These are phyloP conservation scores for Vigna trinervia DNA, from an alignment of 306 rosid genomes.

Conservation along the genomic window DNA sequence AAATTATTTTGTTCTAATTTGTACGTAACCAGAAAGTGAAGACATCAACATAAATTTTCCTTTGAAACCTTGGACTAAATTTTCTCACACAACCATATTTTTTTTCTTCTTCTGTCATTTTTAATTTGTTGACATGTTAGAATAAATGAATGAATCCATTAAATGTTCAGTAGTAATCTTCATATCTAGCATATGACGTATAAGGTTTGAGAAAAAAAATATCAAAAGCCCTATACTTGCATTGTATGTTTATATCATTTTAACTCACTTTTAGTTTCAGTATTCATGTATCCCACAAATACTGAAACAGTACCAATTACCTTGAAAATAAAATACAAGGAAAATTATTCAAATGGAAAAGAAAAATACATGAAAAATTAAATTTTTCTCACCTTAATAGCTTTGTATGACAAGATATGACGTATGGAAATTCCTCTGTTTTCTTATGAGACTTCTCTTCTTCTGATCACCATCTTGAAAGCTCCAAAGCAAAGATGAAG, in stretches of 20 bases:
- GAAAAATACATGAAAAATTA: not conserved
- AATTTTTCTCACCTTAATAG: constrained; percentile 46
- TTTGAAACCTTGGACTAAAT: constrained; percentile 25
- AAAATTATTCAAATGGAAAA: not conserved
- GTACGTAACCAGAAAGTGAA: constrained; percentile 10
- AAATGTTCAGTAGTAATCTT: not conserved
- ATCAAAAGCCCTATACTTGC: not conserved
- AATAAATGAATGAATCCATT: constrained; percentile 14
- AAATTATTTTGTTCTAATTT: constrained; percentile 36
- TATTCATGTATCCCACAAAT: constrained; percentile 13
- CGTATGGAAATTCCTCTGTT: constrained; percentile 35
- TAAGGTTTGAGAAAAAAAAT: not conserved
- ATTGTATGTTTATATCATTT: not conserved
- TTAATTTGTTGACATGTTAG: not conserved
- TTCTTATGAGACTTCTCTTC: constrained; percentile 21
- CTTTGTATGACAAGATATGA: constrained; percentile 24
- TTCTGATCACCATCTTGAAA: constrained; percentile 39
- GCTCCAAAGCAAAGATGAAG: constrained; percentile 45
- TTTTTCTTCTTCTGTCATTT: no score
- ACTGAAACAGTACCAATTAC: constrained; percentile 17
- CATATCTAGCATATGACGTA: not conserved
- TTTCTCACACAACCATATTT: constrained; percentile 23
- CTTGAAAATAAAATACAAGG: constrained; percentile 37
- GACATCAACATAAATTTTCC: constrained; percentile 20
- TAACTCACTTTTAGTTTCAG: constrained; percentile 13